phyloP scores from a whole-genome alignment of 441 rosid genomes.

The Populus hybrid region DNA sequence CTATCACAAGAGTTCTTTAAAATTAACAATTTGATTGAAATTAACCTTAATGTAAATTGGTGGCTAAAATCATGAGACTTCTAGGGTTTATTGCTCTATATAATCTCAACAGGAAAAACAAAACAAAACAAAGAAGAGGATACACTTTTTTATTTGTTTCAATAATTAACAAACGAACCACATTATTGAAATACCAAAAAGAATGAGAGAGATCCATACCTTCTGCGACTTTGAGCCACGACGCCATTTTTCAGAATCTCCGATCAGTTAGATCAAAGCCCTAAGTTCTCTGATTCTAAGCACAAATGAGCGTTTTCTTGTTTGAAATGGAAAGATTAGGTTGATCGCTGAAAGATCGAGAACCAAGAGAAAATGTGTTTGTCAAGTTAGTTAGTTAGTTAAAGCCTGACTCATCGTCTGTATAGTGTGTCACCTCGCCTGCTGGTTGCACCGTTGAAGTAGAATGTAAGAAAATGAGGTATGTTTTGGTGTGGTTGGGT shows the following conservation, averaged over 20 bases:
- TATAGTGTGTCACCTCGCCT: not conserved
- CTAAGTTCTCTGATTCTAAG: slow-evolving; percentile 44
- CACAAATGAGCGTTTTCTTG: slow-evolving; percentile 17
- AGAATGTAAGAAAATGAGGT: slow-evolving; percentile 8
- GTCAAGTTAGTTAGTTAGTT: not conserved
- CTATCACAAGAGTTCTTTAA: not conserved
- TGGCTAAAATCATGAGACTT: not conserved
- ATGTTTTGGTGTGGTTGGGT: slow-evolving; percentile 1
- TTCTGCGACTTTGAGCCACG: slow-evolving; percentile 99
- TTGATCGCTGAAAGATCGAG: not conserved
- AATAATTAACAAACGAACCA: not conserved
- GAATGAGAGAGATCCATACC: slow-evolving; percentile 41
- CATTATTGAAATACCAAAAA: not conserved
- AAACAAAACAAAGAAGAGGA: not conserved
- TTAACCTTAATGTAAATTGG: not conserved
- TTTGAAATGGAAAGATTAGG: not conserved
- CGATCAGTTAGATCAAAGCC: slow-evolving; percentile 24
- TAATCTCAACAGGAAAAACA: not conserved
- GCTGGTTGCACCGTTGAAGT: not conserved
- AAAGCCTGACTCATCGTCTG: not conserved
- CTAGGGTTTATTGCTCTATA: not conserved
- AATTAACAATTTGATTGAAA: not conserved
- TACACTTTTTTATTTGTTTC: not conserved
- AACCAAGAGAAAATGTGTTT: not conserved
- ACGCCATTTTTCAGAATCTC: slow-evolving; percentile 56